phyloP scores from a whole-genome alignment of 768 basidiomycete genomes.

The Daedaleopsis nitida region DNA sequence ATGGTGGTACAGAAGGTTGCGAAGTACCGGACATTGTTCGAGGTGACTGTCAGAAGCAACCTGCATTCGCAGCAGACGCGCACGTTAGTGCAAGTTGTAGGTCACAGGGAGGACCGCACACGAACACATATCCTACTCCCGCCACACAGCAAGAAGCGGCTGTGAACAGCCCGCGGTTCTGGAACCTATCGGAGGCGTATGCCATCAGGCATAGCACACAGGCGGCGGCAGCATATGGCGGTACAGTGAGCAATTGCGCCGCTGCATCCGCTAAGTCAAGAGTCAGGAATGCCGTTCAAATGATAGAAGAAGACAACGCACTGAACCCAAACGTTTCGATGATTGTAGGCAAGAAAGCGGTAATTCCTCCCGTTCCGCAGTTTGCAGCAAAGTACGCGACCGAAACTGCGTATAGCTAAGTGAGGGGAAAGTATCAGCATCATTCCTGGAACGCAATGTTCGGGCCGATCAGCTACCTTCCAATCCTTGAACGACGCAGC shows the following conservation, averaged over 20 bases:
- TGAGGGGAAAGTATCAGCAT: neutral
- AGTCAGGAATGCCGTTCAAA: neutral
- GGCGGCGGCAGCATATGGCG: slow-evolving; percentile 76
- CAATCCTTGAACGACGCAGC: slow-evolving; percentile 67
- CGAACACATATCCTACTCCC: slow-evolving; percentile 66
- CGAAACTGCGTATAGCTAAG: slow-evolving; percentile 62
- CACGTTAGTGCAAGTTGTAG: neutral
- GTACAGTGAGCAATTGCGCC: slow-evolving; percentile 77
- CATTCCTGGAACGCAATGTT: neutral
- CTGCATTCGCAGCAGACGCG: slow-evolving; percentile 30
- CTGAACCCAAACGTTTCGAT: slow-evolving; percentile 73
- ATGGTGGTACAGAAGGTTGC: slow-evolving; percentile 77
- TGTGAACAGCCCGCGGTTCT: slow-evolving; percentile 58
- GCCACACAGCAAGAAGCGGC: slow-evolving; percentile 45
- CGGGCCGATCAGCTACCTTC: slow-evolving; percentile 37
- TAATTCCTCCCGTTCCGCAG: slow-evolving; percentile 72
- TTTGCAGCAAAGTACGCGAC: slow-evolving; percentile 81
- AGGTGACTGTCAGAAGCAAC: slow-evolving; percentile 54
- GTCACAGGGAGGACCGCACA: slow-evolving; percentile 1
- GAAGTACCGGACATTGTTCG: slow-evolving; percentile 68
- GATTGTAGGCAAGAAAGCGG: slow-evolving; percentile 84
- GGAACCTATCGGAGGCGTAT: slow-evolving; percentile 65
- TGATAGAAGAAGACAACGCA: slow-evolving; percentile 36
- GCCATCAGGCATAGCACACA: slow-evolving; percentile 59
- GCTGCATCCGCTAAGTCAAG: slow-evolving; percentile 53